Evolutionary conservation across 169 alveolate species (phyloP), one percentile per base, ranked within the genome.

Genomic region (Plasmodium fragile): DNA sequence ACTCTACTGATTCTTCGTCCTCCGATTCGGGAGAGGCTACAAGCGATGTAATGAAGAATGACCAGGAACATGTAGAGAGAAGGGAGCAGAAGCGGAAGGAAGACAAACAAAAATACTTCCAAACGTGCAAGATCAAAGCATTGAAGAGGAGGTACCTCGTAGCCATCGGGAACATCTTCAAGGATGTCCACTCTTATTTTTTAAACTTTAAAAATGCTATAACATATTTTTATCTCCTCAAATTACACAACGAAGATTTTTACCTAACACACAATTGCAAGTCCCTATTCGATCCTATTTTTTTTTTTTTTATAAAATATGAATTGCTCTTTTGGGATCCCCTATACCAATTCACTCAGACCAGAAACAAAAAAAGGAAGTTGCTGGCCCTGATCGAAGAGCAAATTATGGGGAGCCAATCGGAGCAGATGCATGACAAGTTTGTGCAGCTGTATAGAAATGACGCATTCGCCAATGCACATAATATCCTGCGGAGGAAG

Each of bases 321-420:
- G 94, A 91, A 16, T 69, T 91, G 28, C 69, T 91, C 8, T 81
- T 69, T 81, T 91, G 94, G 94, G 94, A 91, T 52, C 94, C 94
- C 16, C 53, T 91, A 25, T 91, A 36, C 75, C 94, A 91, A 39
- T 91, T 91, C 30, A 70, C 32, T 13, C 16, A 70, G 30, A 91
- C 36, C 25, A 89, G 81, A 81, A 91, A 25, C 16, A 77, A 91
- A 32, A 81, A 91, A 81, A 71, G 22, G 25, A 49, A 10, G 11
- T 53, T 70, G 7, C n/a, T 79, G 13, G 22, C 73, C 43, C 18
- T 69, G 39, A 36, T 32, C 43, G 93, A 85, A 4, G 70, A 52
- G 7, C 36, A 30, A 39, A 22, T 75, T 10, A 55, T 10, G 18
- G 59, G 11, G 18, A 49, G 59, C 30, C n/a, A 22, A 16, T 28